phyloP scores from a whole-genome alignment of 2,329 filamentous ascomycete genomes.

The Sclerotinia spermophila region DNA sequence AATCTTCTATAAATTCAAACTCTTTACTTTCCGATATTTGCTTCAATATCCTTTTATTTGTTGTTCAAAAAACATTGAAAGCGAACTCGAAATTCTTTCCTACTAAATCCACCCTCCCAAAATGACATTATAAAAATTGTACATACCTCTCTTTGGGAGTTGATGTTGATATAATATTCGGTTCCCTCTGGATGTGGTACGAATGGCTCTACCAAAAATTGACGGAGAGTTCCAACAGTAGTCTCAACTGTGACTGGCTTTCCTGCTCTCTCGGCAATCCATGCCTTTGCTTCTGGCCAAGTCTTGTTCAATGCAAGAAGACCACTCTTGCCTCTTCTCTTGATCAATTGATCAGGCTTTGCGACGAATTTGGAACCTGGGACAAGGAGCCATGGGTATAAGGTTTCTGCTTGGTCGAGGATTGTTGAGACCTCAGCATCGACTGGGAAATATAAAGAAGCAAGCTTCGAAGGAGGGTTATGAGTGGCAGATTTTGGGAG shows the following conservation, averaged over 20 bases:
- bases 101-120: background rate
- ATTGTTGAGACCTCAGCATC: slow-evolving; percentile 78
- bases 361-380: slow-evolving; percentile 89
- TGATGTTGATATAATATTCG: slow-evolving; percentile 99
- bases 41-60: slow-evolving; percentile 22
- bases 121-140: slow-evolving; percentile 18
- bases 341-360: slow-evolving; percentile 99
- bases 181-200: slow-evolving; percentile 92
- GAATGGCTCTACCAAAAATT: slow-evolving; percentile 98
- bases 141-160: slow-evolving; percentile 98
- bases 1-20: slow-evolving; percentile 1
- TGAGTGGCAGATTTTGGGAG: slow-evolving; percentile 79
- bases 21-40: slow-evolving; percentile 39
- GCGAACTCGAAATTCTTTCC: background rate
- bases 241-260: slow-evolving; percentile 94
- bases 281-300: slow-evolving; percentile 89
- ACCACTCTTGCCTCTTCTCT: slow-evolving; percentile 98
- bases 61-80: background rate
- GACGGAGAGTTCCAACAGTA: slow-evolving; percentile 79
- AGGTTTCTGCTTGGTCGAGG: slow-evolving; percentile 92
- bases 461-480: slow-evolving; percentile 88
- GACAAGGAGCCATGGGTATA: slow-evolving; percentile 91
- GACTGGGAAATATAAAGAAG: slow-evolving; percentile 88
- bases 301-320: slow-evolving; percentile 95
- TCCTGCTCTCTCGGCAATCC: slow-evolving; percentile 87